A percentile compares a stretch with the other conserved stretches of the same genome.
Evolutionary conservation across 441 rosid genomes (phyloP).

Genomic region (Iberis amara): DNA sequence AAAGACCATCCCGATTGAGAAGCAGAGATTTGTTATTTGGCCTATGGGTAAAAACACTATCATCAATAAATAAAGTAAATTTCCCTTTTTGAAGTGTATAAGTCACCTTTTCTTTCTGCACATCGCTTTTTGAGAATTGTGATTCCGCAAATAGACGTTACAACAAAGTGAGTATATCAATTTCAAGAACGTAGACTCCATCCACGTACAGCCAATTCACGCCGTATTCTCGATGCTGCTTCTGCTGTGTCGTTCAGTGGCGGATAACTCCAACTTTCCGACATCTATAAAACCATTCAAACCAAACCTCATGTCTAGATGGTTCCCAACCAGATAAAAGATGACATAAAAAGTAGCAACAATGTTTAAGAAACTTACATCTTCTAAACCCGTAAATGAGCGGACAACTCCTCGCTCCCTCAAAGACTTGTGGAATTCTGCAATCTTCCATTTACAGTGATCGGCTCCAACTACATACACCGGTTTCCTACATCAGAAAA

Average conservation of each 20-base stretch:
- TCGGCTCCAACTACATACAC: conserved; percentile 75
- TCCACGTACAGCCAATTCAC: conserved; percentile 68
- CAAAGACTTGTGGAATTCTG: conserved; percentile 72
- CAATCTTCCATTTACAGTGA: conserved; percentile 81
- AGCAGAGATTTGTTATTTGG: background rate
- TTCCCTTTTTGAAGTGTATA: conserved; percentile 20
- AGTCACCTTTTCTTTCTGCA: conserved; percentile 25
- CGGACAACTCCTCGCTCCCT: conserved; percentile 71
- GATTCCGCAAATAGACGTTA: conserved; percentile 28
- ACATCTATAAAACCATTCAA: conserved; percentile 44
- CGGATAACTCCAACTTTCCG: conserved; percentile 93
- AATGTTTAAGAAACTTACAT: conserved; percentile 46
- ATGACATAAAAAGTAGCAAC: background rate
- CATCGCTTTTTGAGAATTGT: conserved; percentile 23
- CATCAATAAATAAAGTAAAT: conserved; percentile 23
- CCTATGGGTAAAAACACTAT: conserved; percentile 8
- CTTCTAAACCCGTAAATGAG: conserved; percentile 70
- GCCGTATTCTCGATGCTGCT: conserved; percentile 61
- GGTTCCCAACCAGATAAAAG: background rate
- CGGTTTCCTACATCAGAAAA: conserved; percentile 60
- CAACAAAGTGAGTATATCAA: conserved; percentile 22
- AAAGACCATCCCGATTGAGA: background rate
- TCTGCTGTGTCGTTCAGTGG: conserved; percentile 85
- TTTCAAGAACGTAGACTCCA: conserved; percentile 62
- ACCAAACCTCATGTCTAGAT: conserved; percentile 2